Evolutionary conservation across 2,329 filamentous ascomycete species (phyloP), one percentile per base, ranked within the genome.

Genomic region (Penicillium oxalicum): DNA sequence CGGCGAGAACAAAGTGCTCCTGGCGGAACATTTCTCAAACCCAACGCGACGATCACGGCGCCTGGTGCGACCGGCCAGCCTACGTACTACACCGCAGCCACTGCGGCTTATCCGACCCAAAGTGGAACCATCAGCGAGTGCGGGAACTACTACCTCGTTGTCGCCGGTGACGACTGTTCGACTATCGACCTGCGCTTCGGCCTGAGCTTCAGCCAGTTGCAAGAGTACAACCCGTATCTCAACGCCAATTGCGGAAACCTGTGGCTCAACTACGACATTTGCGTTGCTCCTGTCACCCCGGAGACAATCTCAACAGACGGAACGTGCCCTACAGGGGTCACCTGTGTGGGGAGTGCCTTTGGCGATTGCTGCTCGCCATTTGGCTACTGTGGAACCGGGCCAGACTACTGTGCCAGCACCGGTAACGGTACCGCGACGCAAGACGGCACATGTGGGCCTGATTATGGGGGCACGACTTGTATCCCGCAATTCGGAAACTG

Each of bases 221-320:
- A 43, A 32, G 11, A 33, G 40, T 33, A 33, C 9, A 43, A 43
- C 27, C 13, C 41, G 24, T 44, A 36, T 9, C 41, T 44, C 2
- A 35, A 44, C 9, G 26, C 29, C 25, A 44, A 11, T 11, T 44
- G 41, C 41, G 12, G n/a, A 2, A 44, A 44, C 33, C 29, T 44
- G n/a, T 44, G 41, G 41, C 29, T 44, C 24, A 44, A 44, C n/a
- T 44, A 44, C 9, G 41, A 44, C 24, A 36, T 44, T 25, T 44
- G 41, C 18, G 32, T 44, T 11, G 41, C 41, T 4, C 29, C 29
- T 24, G 41, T 44, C 41, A 35, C 41, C n/a, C 4, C 29, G 9
- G 4, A 18, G 29, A 44, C 41, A n/a, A 33, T 36, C 4, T 44
- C 41, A 8, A 34, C n/a, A 3, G 41, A 35, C 24, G 41, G 41